Evolutionary conservation across 164 flowering plant genomes (phyloP), one percentile per base, ranked within the genome.

Genomic region (Euptelea pleiosperma): DNA sequence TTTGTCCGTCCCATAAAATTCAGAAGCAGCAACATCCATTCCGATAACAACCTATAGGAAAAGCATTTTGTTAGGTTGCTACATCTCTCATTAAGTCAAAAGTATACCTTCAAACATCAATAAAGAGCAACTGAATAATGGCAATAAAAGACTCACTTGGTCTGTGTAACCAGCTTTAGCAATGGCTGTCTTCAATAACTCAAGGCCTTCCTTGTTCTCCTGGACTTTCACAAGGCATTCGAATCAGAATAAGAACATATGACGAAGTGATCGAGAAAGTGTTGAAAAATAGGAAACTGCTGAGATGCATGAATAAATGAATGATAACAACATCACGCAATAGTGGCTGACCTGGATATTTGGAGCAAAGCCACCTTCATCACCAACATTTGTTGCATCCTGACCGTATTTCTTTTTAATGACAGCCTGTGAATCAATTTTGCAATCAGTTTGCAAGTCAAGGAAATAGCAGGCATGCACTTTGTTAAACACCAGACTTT

Each of bases 1-100:
- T 57, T 82, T 83, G 58, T 86, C 94, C n/a, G 75, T 4, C 15
- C 71, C 75, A 66, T 89, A 89, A 58, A 89, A 89, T 57, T 89
- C 94, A 55, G 97, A 89, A 40, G 97, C 97, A 55, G 97, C 97
- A 73, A 89, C 97, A 77, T 89, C 97, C 97, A 89, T 89, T 45
- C 97, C 97, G 66, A 89, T 89, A 29, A 89, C 91, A 66, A 89
- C 91, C 96, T 88, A 16, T 30, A 49, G 1, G 58, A 36, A 25
- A 25, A 31, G 46, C 51, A 37, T 10, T 12, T 16, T 8, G 6
- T 43, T 11, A 57, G 63, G 15, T 62, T 4, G 19, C 24, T 26
- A 3, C 31, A 3, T 40, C 24, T 16, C 24, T 43, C 25, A 43
- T 29, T 3, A 36, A 34, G 2, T 16, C 18, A 43, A 25, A 36